A percentile compares a stretch with the other conserved stretches of the same genome.
phyloP scores from a whole-genome alignment of 2,329 filamentous ascomycete species.

The Aspergillus texensis region DNA sequence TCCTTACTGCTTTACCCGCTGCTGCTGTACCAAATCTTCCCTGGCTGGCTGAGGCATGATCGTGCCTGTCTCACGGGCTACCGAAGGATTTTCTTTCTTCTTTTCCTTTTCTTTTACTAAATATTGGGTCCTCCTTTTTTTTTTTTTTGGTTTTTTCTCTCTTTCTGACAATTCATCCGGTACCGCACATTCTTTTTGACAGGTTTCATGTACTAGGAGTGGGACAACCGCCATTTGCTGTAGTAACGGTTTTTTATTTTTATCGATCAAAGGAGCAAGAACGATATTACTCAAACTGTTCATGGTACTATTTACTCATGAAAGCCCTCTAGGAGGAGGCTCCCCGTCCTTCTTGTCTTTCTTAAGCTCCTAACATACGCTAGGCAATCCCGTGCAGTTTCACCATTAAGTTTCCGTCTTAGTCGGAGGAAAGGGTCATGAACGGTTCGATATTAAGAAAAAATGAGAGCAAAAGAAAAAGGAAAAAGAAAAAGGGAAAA shows the following conservation, averaged over 20 bases:
- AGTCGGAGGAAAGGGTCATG: neutral
- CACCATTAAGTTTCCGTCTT: conserved; percentile 7
- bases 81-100: conserved; percentile 13
- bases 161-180: neutral
- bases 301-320: neutral
- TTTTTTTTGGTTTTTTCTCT: conserved; percentile 6
- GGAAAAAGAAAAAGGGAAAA: neutral
- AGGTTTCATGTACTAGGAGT: conserved; percentile 19
- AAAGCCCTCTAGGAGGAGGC: neutral
- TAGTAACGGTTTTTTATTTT: conserved; percentile 12
- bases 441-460: neutral
- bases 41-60: conserved; percentile 28
- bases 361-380: conserved; percentile 20
- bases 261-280: neutral
- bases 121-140: conserved; percentile 4
- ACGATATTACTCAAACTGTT: neutral
- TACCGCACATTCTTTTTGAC: conserved; percentile 16
- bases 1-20: conserved; percentile 15
- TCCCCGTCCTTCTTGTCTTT: neutral
- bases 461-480: neutral
- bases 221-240: conserved; percentile 12
- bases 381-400: conserved; percentile 8
- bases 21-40: conserved; percentile 18
- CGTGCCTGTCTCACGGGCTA: conserved; percentile 28
- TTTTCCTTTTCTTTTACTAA: conserved; percentile 13